A percentile compares a stretch with the other conserved stretches of the same genome.
phyloP scores from a whole-genome alignment of 495 filamentous ascomycete species.

The Cenococcum geophilum region DNA sequence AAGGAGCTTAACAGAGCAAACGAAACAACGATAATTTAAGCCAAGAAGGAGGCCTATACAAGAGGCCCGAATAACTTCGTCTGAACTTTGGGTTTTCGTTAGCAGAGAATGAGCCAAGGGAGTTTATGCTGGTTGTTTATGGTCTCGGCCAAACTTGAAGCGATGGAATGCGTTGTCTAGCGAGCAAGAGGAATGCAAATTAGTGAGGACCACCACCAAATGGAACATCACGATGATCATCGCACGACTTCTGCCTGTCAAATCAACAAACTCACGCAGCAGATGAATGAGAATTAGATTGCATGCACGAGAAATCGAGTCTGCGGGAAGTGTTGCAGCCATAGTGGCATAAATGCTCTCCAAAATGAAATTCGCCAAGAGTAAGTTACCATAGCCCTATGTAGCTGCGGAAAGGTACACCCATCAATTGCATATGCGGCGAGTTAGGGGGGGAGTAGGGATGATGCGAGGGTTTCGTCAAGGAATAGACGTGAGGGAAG shows the following conservation, averaged over 20 bases:
- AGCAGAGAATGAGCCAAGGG: constrained; percentile 12
- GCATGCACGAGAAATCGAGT: no score
- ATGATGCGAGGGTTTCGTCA: no score
- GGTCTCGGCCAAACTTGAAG: neutral
- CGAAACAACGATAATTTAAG: neutral
- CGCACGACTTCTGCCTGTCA: neutral
- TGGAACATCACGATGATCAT: neutral
- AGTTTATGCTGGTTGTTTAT: neutral
- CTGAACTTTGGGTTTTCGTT: constrained; percentile 2
- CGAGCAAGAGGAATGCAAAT: neutral
- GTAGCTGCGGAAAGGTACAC: no score
- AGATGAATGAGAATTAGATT: no score
- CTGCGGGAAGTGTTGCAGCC: no score
- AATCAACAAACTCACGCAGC: no score
- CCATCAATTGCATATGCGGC: no score
- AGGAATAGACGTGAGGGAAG: no score
- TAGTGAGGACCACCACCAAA: neutral
- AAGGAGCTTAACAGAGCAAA: neutral
- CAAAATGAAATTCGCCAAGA: no score
- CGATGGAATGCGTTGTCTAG: constrained; percentile 4
- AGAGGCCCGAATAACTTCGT: neutral
- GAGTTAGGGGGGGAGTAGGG: no score
- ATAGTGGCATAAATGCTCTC: no score
- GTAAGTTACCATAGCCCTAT: no score
- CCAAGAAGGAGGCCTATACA: neutral